Conservation (phyloP, 768 basidiomycete species). For the Termitomyces sp. region DNA sequence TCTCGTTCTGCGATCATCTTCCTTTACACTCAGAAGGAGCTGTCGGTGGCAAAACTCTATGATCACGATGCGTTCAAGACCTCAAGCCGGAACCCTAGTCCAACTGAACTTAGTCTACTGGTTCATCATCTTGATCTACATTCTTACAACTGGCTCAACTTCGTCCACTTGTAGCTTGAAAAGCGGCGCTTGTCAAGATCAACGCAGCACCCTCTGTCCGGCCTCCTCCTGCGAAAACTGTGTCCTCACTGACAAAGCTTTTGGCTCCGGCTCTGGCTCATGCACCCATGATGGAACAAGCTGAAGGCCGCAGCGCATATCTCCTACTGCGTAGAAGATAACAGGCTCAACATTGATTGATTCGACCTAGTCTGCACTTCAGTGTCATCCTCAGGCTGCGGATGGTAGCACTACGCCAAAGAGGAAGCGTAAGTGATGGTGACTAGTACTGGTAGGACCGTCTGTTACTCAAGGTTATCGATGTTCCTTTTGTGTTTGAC, state of each 20-base stretch:
- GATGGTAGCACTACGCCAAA: conserved; percentile 5
- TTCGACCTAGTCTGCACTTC: neutral
- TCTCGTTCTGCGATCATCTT: neutral
- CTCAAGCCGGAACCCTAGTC: conserved; percentile 27
- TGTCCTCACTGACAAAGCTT: too few species aligned
- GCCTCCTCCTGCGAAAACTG: neutral
- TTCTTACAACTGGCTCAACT: neutral
- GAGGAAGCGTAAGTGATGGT: too few species aligned
- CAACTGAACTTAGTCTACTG: neutral
- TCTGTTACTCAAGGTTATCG: too few species aligned
- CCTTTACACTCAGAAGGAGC: too few species aligned
- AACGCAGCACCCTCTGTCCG: neutral
- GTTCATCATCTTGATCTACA: neutral
- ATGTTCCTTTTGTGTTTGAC: neutral
- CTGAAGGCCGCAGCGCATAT: neutral
- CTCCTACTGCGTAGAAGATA: conserved; percentile 4
- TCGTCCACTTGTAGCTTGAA: neutral
- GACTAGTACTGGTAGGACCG: too few species aligned
- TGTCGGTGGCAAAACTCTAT: too few species aligned
- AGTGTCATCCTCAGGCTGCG: neutral
- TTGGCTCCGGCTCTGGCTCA: neutral
- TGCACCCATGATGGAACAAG: neutral
- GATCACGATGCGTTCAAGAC: conserved; percentile 29
- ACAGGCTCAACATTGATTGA: too few species aligned
- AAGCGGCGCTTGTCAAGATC: neutral